Conservation (phyloP, 345 rosid species). For the Anastatica hierochuntica region DNA sequence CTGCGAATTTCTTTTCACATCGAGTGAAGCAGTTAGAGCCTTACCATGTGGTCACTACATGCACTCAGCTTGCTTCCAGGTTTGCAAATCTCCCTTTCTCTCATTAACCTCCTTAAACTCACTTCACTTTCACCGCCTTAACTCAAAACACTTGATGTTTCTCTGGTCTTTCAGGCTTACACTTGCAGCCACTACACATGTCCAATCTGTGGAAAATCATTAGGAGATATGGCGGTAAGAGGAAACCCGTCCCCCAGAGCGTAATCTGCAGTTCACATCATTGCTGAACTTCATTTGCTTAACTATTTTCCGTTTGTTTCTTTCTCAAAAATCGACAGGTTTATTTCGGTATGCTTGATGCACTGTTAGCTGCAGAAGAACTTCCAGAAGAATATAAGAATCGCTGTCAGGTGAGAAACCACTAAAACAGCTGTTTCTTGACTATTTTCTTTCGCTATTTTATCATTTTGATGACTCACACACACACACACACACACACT, state of each 20-base stretch:
- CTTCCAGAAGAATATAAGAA: constrained; percentile 82
- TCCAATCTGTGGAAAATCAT: constrained; percentile 86
- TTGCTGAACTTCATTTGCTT: neutral
- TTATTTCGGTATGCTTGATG: constrained; percentile 93
- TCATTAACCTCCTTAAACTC: neutral
- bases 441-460: neutral
- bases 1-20: constrained; percentile 79
- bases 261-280: neutral
- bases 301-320: neutral
- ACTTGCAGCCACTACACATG: constrained; percentile 90
- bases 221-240: constrained; percentile 94
- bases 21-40: constrained; percentile 74
- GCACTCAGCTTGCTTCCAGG: constrained; percentile 98
- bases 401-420: constrained; percentile 59
- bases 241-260: neutral
- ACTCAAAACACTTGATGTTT: neutral
- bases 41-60: constrained; percentile 89
- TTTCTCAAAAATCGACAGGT: constrained; percentile 34
- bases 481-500: neutral
- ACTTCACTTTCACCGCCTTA: neutral
- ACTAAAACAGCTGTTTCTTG: constrained; percentile 1
- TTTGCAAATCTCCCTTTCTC: constrained; percentile 19
- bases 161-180: constrained; percentile 52
- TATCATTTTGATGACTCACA: neutral
- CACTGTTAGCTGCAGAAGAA: constrained; percentile 74